Percentiles rank a stretch among this genome's conserved stretches.
Evolutionary conservation across 139 green algal species (phyloP).

Genomic region (Ettlia oleoabundans): DNA sequence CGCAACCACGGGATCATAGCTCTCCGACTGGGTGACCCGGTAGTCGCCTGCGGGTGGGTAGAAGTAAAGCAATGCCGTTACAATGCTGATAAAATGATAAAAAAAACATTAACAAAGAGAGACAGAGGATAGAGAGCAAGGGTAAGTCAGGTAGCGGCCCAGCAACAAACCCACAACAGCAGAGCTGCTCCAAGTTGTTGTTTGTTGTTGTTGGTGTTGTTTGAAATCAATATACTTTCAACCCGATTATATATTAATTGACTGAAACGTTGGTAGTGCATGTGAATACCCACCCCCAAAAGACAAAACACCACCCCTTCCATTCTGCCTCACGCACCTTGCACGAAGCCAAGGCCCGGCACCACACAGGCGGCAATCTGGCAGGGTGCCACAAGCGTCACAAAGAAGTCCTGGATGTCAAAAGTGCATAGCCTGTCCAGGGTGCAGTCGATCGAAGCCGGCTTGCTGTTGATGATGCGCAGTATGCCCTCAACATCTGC

Average conservation of each 20-base stretch:
- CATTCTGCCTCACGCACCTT: slow-evolving; percentile 25
- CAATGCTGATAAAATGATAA: neutral
- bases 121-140: too few relatives aligned
- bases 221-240: too few relatives aligned
- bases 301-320: slow-evolving; percentile 6
- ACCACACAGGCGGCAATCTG: slow-evolving; percentile 42
- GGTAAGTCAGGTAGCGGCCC: too few relatives aligned
- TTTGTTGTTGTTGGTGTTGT: too few relatives aligned
- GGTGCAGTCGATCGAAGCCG: slow-evolving; percentile 33
- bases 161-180: too few relatives aligned
- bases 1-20: slow-evolving; percentile 54
- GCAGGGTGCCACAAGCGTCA: slow-evolving; percentile 47
- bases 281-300: neutral
- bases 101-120: too few relatives aligned
- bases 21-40: slow-evolving; percentile 2
- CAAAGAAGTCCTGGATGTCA: slow-evolving; percentile 48
- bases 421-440: slow-evolving; percentile 40
- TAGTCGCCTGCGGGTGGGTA: slow-evolving; percentile 23
- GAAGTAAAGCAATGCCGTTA: neutral
- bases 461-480: slow-evolving; percentile 33
- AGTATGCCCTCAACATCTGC: slow-evolving; percentile 40
- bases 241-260: too few relatives aligned
- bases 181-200: too few relatives aligned
- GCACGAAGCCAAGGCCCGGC: slow-evolving; percentile 12
- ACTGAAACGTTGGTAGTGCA: too few relatives aligned